A percentile compares a stretch with the other conserved stretches of the same genome.
These are phyloP conservation scores for Fagopyrum homotropicum DNA, from an alignment of 148 eudicot species.

Conservation along the genomic window DNA sequence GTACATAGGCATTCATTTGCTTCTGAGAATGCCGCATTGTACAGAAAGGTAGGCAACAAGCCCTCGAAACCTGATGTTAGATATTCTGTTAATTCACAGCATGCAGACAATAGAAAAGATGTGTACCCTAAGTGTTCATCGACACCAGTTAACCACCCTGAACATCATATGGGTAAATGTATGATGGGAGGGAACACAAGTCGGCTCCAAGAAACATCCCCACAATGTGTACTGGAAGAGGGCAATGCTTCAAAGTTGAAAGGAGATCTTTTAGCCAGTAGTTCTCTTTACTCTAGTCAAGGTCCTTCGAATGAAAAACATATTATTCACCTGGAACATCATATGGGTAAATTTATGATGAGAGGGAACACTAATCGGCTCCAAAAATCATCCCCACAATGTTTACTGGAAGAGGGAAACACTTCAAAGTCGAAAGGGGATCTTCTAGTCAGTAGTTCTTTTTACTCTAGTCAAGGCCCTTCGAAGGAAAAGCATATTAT, in stretches of 20 bases:
- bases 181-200: conserved; percentile 7
- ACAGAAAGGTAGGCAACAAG: conserved; percentile 22
- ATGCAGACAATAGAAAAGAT: conserved; percentile 24
- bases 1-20: conserved; percentile 19
- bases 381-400: conserved; percentile 18
- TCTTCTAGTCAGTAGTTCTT: conserved; percentile 19
- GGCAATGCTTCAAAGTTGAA: conserved; percentile 19
- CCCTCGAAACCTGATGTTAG: conserved; percentile 18
- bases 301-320: conserved; percentile 10
- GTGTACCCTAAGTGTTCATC: conserved; percentile 14
- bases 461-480: conserved; percentile 16
- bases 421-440: conserved; percentile 18
- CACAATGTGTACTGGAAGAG: conserved; percentile 14
- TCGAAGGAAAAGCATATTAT: not conserved
- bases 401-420: conserved; percentile 14
- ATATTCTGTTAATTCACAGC: conserved; percentile 19
- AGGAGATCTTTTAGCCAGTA: conserved; percentile 16
- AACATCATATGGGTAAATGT: conserved; percentile 7
- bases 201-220: conserved; percentile 16
- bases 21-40: conserved; percentile 24
- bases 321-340: conserved; percentile 9
- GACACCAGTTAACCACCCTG: conserved; percentile 8
- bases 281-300: conserved; percentile 16
- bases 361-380: conserved; percentile 8
- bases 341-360: conserved; percentile 3